Evolutionary conservation across 2,329 filamentous ascomycete species (phyloP), one percentile per base, ranked within the genome.

Genomic region (Fusarium sp.): DNA sequence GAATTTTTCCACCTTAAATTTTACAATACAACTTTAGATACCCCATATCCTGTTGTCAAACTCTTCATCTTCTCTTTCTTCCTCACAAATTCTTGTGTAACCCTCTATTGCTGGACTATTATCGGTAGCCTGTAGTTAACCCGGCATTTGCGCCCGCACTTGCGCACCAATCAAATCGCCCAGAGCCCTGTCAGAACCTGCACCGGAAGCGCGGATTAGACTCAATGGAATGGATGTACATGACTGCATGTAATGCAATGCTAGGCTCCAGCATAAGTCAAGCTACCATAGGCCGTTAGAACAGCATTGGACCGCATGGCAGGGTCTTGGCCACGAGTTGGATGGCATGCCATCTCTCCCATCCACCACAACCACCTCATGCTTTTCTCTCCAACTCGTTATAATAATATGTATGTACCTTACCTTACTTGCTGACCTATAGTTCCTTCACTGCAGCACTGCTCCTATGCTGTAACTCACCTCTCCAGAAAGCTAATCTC

Each of bases 51-150:
- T 37, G n/a, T 23, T 23, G 42, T 23, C 31, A 48, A 55, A 29
- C n/a, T 49, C 29, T 15, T 46, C 41, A 33, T 29, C 8, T 29
- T 44, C 35, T 52, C 37, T 48, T 52, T 52, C 37, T 48, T 52
- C 29, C 33, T 35, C 24, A 33, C 41, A 31, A 38, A 47, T 39
- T 55, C 35, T 41, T 62, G 66, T 67, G 66, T 67, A 67, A 69
- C 57, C 57, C 54, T 65, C 49, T 38, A 53, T 66, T 66, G 66
- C 67, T 23, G 57, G 66, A 52, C 58, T 63, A 63, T 63, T n/a
- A 33, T 46, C 41, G 20, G 28, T 42, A 42, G 57, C 59, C 42
- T 70, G 43, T 50, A 60, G 35, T 41, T 56, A 49, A 43, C 50
- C 54, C 33, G 57, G 59, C 49, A 41, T 58, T 54, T 39, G 54